A percentile compares a stretch with the other conserved stretches of the same genome.
Conservation (phyloP, 2,329 filamentous ascomycete species). For the Beauveria bassiana region DNA sequence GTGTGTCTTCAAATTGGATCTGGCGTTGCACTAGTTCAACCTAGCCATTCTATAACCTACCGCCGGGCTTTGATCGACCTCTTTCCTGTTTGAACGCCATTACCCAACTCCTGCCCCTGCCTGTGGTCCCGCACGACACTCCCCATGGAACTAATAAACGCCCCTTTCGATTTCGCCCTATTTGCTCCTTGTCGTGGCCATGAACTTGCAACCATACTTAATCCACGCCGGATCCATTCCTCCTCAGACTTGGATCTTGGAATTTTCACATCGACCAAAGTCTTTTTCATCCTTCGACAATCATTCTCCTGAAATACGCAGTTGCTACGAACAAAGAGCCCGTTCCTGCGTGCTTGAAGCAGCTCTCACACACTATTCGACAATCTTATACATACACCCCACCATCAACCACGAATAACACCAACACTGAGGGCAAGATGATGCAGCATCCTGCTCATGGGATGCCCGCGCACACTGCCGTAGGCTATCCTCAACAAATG, state of each 20-base stretch:
- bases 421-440: constrained; percentile 4
- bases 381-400: constrained; percentile 3
- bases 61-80: constrained; percentile 10
- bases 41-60: constrained; percentile 3
- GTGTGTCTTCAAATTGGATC: constrained; percentile 11
- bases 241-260: background rate
- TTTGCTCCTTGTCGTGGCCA: constrained; percentile 9
- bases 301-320: background rate
- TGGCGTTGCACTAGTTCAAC: constrained; percentile 11
- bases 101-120: background rate
- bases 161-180: constrained; percentile 11
- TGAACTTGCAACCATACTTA: constrained; percentile 11
- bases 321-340: background rate
- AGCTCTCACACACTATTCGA: background rate
- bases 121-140: constrained; percentile 4
- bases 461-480: constrained; percentile 7
- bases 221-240: constrained; percentile 4
- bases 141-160: constrained; percentile 6
- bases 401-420: constrained; percentile 1
- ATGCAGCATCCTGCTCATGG: constrained; percentile 12
- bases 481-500: constrained; percentile 22
- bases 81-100: constrained; percentile 6
- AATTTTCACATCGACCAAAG: background rate
- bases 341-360: background rate
- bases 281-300: background rate